Evolutionary conservation across 163 green algal species (phyloP).

Genomic region (Chloromonas sp.): DNA sequence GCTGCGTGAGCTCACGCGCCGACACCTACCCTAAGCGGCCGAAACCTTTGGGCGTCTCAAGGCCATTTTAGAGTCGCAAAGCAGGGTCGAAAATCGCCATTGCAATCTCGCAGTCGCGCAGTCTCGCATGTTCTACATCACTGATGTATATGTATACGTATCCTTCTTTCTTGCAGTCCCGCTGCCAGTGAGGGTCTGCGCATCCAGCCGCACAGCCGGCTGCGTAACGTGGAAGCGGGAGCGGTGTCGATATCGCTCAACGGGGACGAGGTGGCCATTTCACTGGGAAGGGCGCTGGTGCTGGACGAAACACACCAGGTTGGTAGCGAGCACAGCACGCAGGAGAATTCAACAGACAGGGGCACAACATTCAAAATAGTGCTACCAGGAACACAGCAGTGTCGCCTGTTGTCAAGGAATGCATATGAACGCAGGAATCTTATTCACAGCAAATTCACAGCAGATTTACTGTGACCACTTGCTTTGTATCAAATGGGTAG

Average conservation of each 20-base stretch:
- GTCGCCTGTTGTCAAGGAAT: too few species aligned
- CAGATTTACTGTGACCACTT: neutral
- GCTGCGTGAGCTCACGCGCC: too few species aligned
- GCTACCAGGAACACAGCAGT: neutral
- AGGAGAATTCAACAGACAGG: neutral
- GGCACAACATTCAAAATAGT: neutral
- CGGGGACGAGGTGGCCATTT: conserved; percentile 28
- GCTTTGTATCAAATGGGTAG: too few species aligned
- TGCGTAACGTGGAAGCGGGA: conserved; percentile 15
- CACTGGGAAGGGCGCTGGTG: conserved; percentile 16
- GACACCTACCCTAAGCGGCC: too few species aligned
- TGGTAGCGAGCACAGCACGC: neutral
- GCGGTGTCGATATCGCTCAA: conserved; percentile 27
- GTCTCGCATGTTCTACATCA: too few species aligned
- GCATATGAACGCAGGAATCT: too few species aligned
- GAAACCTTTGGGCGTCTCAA: too few species aligned
- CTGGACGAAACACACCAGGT: conserved; percentile 33
- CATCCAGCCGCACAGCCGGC: conserved; percentile 5
- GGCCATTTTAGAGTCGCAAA: too few species aligned
- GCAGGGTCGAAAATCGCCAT: too few species aligned
- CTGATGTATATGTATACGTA: neutral
- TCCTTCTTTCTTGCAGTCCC: conserved; percentile 6
- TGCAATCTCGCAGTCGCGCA: too few species aligned
- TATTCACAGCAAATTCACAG: neutral
- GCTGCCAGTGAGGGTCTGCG: conserved; percentile 9